These are phyloP conservation scores for Trametes cingulata DNA, from an alignment of 768 basidiomycete species.

Conservation along the genomic window DNA sequence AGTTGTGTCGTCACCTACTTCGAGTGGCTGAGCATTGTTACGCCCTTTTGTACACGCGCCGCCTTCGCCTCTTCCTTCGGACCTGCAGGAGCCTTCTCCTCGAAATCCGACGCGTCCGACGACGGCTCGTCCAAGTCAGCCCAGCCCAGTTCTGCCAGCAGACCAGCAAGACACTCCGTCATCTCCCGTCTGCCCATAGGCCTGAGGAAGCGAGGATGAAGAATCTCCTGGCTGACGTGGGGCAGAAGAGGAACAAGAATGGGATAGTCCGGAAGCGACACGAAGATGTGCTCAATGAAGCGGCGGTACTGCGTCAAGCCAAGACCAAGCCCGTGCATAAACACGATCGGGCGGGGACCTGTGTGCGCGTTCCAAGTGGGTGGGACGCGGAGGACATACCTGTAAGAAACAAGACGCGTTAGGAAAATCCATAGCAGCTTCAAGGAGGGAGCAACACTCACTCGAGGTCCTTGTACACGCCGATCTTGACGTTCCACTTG, in stretches of 20 bases:
- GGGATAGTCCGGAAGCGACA: slow-evolving; percentile 62
- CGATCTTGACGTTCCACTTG: slow-evolving; percentile 45
- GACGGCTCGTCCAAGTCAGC: slow-evolving; percentile 35
- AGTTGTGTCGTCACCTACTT: slow-evolving; percentile 54
- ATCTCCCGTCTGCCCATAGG: slow-evolving; percentile 69
- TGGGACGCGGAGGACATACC: slow-evolving; percentile 78
- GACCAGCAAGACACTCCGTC: slow-evolving; percentile 52
- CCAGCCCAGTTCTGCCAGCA: slow-evolving; percentile 69
- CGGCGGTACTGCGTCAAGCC: slow-evolving; percentile 71
- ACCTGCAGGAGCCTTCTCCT: slow-evolving; percentile 23
- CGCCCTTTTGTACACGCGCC: slow-evolving; percentile 43
- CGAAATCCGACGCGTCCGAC: slow-evolving; percentile 25
- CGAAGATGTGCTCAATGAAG: slow-evolving; percentile 60
- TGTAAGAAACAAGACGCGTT: slow-evolving; percentile 28
- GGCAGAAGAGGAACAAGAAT: slow-evolving; percentile 80
- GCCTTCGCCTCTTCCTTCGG: background rate
- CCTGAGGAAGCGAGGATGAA: slow-evolving; percentile 69
- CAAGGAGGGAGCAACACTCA: slow-evolving; percentile 36
- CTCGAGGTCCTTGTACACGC: slow-evolving; percentile 67
- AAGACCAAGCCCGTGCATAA: slow-evolving; percentile 87
- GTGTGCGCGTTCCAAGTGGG: slow-evolving; percentile 57
- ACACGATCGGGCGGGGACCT: slow-evolving; percentile 72
- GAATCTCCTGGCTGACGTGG: slow-evolving; percentile 83
- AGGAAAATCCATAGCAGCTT: background rate
- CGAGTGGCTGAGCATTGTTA: slow-evolving; percentile 85